These are phyloP conservation scores for Salix udensis DNA, from an alignment of 345 rosid species.

Conservation along the genomic window DNA sequence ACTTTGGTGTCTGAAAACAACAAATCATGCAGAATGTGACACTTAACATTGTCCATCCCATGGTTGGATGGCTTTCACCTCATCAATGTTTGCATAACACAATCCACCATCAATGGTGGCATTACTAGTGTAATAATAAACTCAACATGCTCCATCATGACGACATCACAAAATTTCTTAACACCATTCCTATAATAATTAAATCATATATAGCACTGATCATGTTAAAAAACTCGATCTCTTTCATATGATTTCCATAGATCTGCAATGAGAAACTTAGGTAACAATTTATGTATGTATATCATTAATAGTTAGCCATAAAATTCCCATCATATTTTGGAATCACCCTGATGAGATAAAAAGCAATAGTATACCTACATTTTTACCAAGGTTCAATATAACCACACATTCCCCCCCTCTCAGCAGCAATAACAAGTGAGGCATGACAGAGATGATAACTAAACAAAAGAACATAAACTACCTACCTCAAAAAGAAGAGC, in stretches of 20 bases:
- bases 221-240: background rate
- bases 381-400: background rate
- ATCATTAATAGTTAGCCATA: background rate
- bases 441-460: too few species aligned
- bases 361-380: background rate
- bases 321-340: background rate
- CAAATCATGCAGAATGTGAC: background rate
- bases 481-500: constrained; percentile 20
- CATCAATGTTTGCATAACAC: background rate
- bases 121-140: background rate
- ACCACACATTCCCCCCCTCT: background rate
- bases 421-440: background rate
- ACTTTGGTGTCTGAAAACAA: background rate
- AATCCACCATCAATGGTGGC: background rate
- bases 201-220: background rate
- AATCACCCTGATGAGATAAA: background rate
- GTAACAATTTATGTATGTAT: background rate
- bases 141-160: background rate
- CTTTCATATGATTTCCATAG: background rate
- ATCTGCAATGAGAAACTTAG: background rate
- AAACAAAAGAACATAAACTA: too few species aligned
- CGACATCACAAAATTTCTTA: background rate
- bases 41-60: background rate
- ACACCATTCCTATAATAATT: background rate
- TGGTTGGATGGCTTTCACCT: background rate